phyloP scores from a whole-genome alignment of 257 asterid species.

The Pogostemon cablin region DNA sequence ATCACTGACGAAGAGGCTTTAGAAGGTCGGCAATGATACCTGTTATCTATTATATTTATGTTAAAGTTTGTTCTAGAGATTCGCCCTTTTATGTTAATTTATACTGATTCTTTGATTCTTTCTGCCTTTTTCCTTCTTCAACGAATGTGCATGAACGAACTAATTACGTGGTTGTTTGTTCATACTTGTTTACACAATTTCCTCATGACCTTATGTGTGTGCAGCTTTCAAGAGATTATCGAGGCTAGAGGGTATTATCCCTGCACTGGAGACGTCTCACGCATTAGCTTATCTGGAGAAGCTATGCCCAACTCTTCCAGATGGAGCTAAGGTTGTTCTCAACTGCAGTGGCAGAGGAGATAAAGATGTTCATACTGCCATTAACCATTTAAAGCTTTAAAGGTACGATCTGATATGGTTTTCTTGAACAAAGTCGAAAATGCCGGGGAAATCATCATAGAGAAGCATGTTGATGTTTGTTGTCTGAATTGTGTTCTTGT shows the following conservation, averaged over 20 bases:
- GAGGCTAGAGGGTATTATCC: conserved; percentile 85
- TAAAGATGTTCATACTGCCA: conserved; percentile 87
- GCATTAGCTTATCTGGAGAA: conserved; percentile 87
- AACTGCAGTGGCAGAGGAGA: conserved; percentile 99
- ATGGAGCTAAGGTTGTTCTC: conserved; percentile 78
- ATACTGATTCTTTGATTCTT: background rate
- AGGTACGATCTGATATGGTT: background rate
- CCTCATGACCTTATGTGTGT: conserved; percentile 23
- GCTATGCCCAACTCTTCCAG: conserved; percentile 74
- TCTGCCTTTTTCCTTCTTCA: background rate
- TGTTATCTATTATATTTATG: conserved; percentile 5
- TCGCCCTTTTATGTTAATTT: too few relatives aligned
- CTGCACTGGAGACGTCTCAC: conserved; percentile 95
- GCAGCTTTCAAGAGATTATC: conserved; percentile 91
- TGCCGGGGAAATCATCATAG: background rate
- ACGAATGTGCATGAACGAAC: background rate
- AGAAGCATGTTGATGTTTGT: background rate
- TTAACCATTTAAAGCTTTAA: conserved; percentile 60
- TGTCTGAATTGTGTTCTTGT: conserved; percentile 15
- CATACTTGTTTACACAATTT: background rate
- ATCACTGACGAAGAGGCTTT: conserved; percentile 91
- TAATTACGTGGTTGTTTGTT: background rate
- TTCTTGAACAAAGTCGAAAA: background rate
- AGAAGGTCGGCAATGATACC: conserved; percentile 56
- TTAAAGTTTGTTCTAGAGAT: too few relatives aligned